These are phyloP conservation scores for Trebouxia gelatinosa DNA, from an alignment of 163 green algal species.

Conservation along the genomic window DNA sequence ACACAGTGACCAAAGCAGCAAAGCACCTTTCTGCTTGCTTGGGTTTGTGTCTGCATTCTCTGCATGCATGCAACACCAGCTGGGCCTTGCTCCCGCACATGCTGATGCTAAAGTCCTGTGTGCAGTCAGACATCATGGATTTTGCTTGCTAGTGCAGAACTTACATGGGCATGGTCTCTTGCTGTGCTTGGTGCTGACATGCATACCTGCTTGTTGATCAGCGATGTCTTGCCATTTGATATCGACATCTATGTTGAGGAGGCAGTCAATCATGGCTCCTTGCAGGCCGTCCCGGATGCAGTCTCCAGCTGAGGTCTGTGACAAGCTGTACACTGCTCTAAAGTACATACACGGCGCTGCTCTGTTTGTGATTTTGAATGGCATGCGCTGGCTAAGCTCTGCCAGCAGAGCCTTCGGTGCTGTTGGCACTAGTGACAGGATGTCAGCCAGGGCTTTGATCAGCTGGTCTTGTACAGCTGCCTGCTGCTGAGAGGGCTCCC, in stretches of 20 bases:
- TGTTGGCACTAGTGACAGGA: constrained; percentile 64
- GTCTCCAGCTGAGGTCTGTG: constrained; percentile 49
- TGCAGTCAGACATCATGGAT: no score
- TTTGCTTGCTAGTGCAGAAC: no score
- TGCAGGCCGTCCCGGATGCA: constrained; percentile 66
- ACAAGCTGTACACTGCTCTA: constrained; percentile 57
- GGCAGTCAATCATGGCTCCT: constrained; percentile 63
- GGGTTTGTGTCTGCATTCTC: no score
- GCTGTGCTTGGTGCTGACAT: no score
- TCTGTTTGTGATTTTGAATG: constrained; percentile 70
- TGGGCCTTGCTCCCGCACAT: no score
- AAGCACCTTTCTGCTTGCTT: no score
- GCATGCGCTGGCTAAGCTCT: constrained; percentile 60
- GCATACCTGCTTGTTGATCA: constrained; percentile 38
- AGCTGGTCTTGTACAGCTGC: constrained; percentile 50
- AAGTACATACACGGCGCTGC: constrained; percentile 77
- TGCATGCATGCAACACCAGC: no score
- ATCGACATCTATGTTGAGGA: constrained; percentile 84
- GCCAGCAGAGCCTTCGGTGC: constrained; percentile 59
- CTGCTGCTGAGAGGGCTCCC: constrained; percentile 36
- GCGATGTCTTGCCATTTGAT: constrained; percentile 89
- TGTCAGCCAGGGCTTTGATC: constrained; percentile 6
- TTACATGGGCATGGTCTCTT: no score
- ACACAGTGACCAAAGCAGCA: no score
- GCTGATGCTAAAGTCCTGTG: no score